Percentiles rank a stretch among this genome's conserved stretches.
phyloP scores from a whole-genome alignment of 345 rosid genomes.

The Crucihimalaya himalaica region DNA sequence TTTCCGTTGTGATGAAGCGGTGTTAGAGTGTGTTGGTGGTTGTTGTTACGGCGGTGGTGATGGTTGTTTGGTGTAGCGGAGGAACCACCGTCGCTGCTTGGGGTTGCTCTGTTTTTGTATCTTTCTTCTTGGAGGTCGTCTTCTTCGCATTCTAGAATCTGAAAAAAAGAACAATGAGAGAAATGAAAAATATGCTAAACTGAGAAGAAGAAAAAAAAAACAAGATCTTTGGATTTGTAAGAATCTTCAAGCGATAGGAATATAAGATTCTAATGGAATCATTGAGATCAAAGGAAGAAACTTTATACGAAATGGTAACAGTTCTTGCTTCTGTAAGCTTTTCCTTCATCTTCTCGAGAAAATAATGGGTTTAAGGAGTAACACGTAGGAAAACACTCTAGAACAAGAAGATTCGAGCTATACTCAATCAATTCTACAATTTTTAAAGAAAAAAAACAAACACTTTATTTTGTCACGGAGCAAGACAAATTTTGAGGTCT shows the following conservation, averaged over 20 bases:
- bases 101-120: conserved; percentile 43
- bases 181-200: not conserved
- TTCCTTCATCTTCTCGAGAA: conserved; percentile 8
- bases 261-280: conserved; percentile 22
- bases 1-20: conserved; percentile 63
- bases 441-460: not conserved
- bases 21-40: conserved; percentile 51
- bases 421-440: not conserved
- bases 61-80: conserved; percentile 48
- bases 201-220: no score
- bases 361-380: not conserved
- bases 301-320: conserved; percentile 25
- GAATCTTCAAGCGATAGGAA: not conserved
- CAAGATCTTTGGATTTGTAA: not conserved
- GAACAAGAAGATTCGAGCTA: conserved; percentile 22
- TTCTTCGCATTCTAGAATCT: conserved; percentile 87
- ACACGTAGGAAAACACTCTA: not conserved
- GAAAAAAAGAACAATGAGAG: conserved; percentile 19
- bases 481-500: conserved; percentile 15
- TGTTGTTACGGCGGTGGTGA: conserved; percentile 57
- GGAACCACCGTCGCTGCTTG: conserved; percentile 42
- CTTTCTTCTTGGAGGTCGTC: conserved; percentile 44
- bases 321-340: not conserved
- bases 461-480: not conserved
- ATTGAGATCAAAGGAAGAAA: conserved; percentile 20